Base-by-base conservation (phyloP, 2,329 filamentous ascomycete genomes). In the Aspergillus clavatus region DNA sequence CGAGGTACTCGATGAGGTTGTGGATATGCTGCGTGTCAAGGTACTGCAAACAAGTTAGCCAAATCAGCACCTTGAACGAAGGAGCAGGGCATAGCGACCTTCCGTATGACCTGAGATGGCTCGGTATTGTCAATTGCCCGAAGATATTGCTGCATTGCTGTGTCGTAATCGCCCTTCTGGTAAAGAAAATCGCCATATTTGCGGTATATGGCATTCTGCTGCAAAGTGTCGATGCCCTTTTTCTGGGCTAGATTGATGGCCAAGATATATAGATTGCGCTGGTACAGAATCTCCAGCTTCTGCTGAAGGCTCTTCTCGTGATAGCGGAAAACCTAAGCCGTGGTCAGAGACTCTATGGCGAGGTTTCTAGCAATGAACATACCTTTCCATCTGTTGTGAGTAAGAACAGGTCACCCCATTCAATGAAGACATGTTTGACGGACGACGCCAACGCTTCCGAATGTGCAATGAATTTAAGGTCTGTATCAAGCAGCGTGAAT, bases 61-160 rank as follows among this genome's bases (percentile, higher is more conserved):
- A 55, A 26, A 21, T 19, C 1, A 2, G 10, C 24, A 6, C 12
- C 10, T 3, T 21, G 27, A 3, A 12, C 4, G n/a, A 10, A 11
- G 28, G 8, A 14, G 4, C 7, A 38, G 8, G 2, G 3, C 7
- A 16, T 36, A 51, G 21, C 23, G 61, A 87, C 86, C 73, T 95
- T 96, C 57, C 91, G 81, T 60, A 97, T 96, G 38, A 97, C 89
- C 61, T 96, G 91, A 1, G 91, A 96, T 5, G 91, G 91, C 59
- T 97, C 91, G 0, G 91, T 97, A 47, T 88, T 93, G 62, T 96
- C 90, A 48, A 98, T 96, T 0, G 94, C 91, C 56, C 89, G 86
- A 51, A 98, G 82, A 62, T 98, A 98, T 66, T 97, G 93, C 58
- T 94, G 86, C 94, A 98, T 98, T n/a, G 94, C 90, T 5, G 87